A percentile compares a stretch with the other conserved stretches of the same genome.
These are phyloP conservation scores for Ajuga chamaepitys DNA, from an alignment of 257 asterid species.

Conservation along the genomic window DNA sequence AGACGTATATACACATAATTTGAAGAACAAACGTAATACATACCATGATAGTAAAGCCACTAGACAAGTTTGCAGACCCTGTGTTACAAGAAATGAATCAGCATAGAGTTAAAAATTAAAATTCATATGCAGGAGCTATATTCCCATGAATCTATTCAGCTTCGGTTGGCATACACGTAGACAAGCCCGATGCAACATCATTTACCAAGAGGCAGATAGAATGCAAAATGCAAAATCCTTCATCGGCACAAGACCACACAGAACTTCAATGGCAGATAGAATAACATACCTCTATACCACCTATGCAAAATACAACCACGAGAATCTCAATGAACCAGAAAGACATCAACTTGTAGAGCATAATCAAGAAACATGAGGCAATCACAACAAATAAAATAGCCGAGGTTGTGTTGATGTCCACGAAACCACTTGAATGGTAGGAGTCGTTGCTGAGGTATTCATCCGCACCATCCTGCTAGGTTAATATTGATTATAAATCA, in stretches of 20 bases:
- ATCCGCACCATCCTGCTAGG: constrained; percentile 77
- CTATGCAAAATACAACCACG: constrained; percentile 87
- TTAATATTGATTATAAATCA: constrained; percentile 10
- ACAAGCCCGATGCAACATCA: too few relatives aligned
- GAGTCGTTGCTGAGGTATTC: constrained; percentile 37
- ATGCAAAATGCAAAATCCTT: not conserved
- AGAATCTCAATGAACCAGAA: constrained; percentile 76
- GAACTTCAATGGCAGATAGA: not conserved
- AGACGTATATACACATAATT: too few relatives aligned
- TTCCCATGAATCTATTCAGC: too few relatives aligned
- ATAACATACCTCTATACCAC: constrained; percentile 87
- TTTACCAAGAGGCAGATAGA: too few relatives aligned
- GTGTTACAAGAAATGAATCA: constrained; percentile 25
- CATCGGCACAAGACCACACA: not conserved
- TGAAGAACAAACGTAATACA: constrained; percentile 13
- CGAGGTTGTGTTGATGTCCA: constrained; percentile 71
- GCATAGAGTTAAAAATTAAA: not conserved
- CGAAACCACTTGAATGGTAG: constrained; percentile 42
- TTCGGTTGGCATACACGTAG: too few relatives aligned
- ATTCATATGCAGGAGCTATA: too few relatives aligned
- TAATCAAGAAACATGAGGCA: constrained; percentile 84
- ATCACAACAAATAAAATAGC: constrained; percentile 74
- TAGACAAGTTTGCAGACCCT: constrained; percentile 95
- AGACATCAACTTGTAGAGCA: constrained; percentile 95
- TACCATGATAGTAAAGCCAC: constrained; percentile 92